Conservation (phyloP, 768 basidiomycete genomes). For the Kwoniella bestiolae region DNA sequence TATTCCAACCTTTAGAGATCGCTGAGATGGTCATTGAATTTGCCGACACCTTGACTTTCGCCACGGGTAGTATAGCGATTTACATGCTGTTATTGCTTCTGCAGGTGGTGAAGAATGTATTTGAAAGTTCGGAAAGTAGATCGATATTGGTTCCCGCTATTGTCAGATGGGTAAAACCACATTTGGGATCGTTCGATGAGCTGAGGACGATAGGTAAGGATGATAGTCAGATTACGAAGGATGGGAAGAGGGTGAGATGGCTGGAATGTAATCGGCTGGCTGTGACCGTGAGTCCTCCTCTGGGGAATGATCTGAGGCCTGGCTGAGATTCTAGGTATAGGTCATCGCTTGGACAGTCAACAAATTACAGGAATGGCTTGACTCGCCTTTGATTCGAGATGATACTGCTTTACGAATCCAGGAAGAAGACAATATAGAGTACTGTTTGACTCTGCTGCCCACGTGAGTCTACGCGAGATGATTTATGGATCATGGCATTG, state of each 20-base stretch:
- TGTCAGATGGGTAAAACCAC: constrained; percentile 91
- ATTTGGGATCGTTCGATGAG: constrained; percentile 91
- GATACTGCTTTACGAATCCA: constrained; percentile 70
- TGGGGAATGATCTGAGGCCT: not conserved
- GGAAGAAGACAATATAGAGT: constrained; percentile 92
- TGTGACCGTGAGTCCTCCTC: constrained; percentile 69
- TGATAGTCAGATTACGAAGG: constrained; percentile 70
- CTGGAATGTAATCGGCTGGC: constrained; percentile 87
- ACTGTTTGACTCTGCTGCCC: constrained; percentile 77
- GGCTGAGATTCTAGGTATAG: constrained; percentile 18
- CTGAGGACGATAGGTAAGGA: constrained; percentile 62
- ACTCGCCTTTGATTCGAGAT: constrained; percentile 67
- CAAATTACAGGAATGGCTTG: constrained; percentile 79
- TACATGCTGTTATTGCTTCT: constrained; percentile 94
- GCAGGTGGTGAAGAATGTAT: constrained; percentile 84
- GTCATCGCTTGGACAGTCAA: constrained; percentile 70
- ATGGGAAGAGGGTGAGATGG: constrained; percentile 82
- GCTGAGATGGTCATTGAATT: constrained; percentile 85
- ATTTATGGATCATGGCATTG: too few species aligned
- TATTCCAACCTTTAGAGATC: constrained; percentile 79
- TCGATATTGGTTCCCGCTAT: constrained; percentile 81
- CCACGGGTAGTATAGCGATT: constrained; percentile 84
- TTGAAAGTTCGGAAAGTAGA: constrained; percentile 79
- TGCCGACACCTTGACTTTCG: constrained; percentile 75
- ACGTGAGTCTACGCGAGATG: too few species aligned